Evolutionary conservation across 2,329 filamentous ascomycete species (phyloP), one percentile per base, ranked within the genome.

Genomic region (Coniochaeta sp.): DNA sequence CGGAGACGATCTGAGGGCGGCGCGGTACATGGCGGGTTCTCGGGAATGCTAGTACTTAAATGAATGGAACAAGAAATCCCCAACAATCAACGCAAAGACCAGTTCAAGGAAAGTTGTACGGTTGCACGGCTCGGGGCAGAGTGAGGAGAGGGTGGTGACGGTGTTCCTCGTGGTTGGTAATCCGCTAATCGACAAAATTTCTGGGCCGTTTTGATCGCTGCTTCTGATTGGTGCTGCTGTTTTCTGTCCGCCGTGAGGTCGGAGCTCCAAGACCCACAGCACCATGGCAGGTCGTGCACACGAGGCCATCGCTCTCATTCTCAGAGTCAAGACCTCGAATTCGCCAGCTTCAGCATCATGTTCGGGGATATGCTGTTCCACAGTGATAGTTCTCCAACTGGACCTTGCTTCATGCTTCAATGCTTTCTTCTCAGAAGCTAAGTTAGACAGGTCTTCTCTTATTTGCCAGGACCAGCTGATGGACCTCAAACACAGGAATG

Each of bases 1-100:
- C 59, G 80, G 75, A 64, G 79, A 73, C 58, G 79, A 75, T 67
- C 81, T 76, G 67, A 81, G 66, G 58, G 79, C 76, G 66, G 78
- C 71, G 72, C 81, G 81, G 65, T 82, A 84, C 82, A 85, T 84
- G 54, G 60, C n/a, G 7, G 54, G 6, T 57, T 9, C 19, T 57
- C n/a, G 47, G 6, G 59, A 60, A 62, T 16, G 44, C n/a, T 5
- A 62, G 11, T 47, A 52, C 12, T 50, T 31, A 54, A 56, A 64
- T 1, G 28, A 33, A 58, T 43, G 56, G 24, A 61, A 8, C 11
- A 12, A 14, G n/a, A 31, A 6, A 12, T 4, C 47, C 4, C 7
- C 7, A 7, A 31, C 43, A 63, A 60, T 24, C 61, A 60, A 61
- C 59, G 59, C 40, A 58, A 55, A 54, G 24, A 59, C 59, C 9